phyloP scores from a whole-genome alignment of 2,329 filamentous ascomycete genomes.

The Zasmidium cellare region DNA sequence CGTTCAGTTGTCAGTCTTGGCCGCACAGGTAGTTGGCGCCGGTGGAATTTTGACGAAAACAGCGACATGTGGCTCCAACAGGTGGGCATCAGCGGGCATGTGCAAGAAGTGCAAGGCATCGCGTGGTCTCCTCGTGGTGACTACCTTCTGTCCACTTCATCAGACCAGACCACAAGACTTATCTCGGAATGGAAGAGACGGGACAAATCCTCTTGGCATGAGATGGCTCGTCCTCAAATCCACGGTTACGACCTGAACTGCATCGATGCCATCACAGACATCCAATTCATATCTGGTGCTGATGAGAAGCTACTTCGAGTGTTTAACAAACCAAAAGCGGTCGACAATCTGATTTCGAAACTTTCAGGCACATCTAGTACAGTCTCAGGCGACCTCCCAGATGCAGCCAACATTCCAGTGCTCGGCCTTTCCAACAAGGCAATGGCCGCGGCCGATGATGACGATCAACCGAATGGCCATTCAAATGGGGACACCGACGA shows the following conservation, averaged over 20 bases:
- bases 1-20: constrained; percentile 77
- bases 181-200: constrained; percentile 73
- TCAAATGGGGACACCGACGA: constrained; percentile 49
- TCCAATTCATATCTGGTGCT: constrained; percentile 87
- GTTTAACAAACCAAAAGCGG: constrained; percentile 83
- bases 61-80: constrained; percentile 73
- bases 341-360: constrained; percentile 62
- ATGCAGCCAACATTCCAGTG: constrained; percentile 92
- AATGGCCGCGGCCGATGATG: constrained; percentile 55
- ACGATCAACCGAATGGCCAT: constrained; percentile 26
- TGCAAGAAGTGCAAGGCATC: constrained; percentile 75
- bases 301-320: constrained; percentile 98
- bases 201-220: constrained; percentile 72
- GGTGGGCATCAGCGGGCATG: constrained; percentile 80
- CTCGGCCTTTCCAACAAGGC: constrained; percentile 96
- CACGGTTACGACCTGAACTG: constrained; percentile 98
- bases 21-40: constrained; percentile 88
- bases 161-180: constrained; percentile 89
- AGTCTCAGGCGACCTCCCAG: constrained; percentile 57
- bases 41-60: constrained; percentile 68
- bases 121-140: constrained; percentile 80
- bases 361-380: constrained; percentile 23
- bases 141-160: constrained; percentile 84
- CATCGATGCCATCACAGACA: constrained; percentile 70
- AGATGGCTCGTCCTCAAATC: constrained; percentile 93